These are phyloP conservation scores for Arxiozyma heterogenica DNA, from an alignment of 1,139 yeast genomes.

Conservation along the genomic window DNA sequence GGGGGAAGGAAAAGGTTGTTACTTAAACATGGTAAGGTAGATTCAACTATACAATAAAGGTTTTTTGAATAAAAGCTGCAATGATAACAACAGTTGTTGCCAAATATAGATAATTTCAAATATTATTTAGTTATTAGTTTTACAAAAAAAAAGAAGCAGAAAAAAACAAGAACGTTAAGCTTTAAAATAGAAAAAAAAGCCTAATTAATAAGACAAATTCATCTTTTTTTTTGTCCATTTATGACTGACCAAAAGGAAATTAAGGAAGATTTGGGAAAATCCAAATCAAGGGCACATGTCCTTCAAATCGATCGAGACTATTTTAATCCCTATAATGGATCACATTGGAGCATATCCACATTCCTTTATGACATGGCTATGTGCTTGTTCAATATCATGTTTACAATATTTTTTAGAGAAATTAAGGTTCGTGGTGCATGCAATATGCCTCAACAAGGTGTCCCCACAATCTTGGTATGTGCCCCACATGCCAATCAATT, in stretches of 20 bases:
- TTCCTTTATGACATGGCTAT: conserved; percentile 9
- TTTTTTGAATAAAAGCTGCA: too few species aligned
- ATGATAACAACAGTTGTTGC: too few species aligned
- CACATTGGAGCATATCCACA: conserved; percentile 5
- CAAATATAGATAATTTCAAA: neutral
- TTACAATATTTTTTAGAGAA: conserved; percentile 64
- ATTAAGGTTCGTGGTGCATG: conserved; percentile 87
- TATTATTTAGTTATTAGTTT: too few species aligned
- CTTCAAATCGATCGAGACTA: conserved; percentile 6
- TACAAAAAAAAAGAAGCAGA: too few species aligned
- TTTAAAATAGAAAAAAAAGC: too few species aligned
- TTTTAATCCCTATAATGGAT: conserved; percentile 9
- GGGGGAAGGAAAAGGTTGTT: too few species aligned
- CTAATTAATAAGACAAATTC: too few species aligned
- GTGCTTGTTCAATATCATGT: conserved; percentile 8
- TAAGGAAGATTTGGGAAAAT: neutral
- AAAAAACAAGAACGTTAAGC: too few species aligned
- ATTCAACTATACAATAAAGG: too few species aligned
- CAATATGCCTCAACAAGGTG: conserved; percentile 61
- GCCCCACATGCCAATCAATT: conserved; percentile 86
- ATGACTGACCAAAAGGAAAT: neutral
- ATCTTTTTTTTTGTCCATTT: neutral
- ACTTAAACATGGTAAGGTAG: too few species aligned
- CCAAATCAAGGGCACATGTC: conserved; percentile 11
- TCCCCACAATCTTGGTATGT: conserved; percentile 74